phyloP scores from a whole-genome alignment of 2,329 filamentous ascomycete genomes.

The Penicillium occitanis region DNA sequence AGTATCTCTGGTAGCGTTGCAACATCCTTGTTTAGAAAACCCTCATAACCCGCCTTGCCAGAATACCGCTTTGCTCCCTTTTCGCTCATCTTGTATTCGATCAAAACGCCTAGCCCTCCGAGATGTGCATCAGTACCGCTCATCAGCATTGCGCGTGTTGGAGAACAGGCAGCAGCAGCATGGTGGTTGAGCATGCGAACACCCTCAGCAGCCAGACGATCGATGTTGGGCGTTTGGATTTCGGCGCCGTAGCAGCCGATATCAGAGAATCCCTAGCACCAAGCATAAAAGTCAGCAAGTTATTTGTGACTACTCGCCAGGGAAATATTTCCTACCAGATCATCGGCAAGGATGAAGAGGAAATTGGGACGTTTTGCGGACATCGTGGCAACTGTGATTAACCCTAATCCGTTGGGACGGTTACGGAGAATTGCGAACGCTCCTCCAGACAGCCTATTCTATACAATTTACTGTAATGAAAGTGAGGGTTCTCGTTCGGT shows the following conservation, averaged over 20 bases:
- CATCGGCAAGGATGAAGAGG: conserved; percentile 12
- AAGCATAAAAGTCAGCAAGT: neutral
- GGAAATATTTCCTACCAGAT: neutral
- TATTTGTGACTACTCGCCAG: neutral
- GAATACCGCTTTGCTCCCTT: neutral
- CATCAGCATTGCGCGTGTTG: conserved; percentile 35
- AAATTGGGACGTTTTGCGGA: neutral
- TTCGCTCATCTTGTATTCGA: conserved; percentile 1
- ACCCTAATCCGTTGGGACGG: neutral
- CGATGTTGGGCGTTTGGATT: conserved; percentile 11
- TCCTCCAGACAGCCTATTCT: neutral
- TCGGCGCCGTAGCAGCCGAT: conserved; percentile 8
- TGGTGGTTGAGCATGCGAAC: conserved; percentile 26
- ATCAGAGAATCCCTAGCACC: conserved; percentile 9
- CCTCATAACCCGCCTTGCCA: conserved; percentile 12
- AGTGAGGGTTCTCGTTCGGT: neutral
- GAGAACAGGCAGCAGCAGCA: conserved; percentile 34
- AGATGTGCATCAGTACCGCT: conserved; percentile 29
- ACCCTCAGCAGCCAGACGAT: conserved; percentile 16
- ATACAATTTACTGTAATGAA: neutral
- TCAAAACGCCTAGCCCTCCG: conserved; percentile 8
- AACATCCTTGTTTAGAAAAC: conserved; percentile 1
- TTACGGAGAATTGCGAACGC: neutral
- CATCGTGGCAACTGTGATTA: neutral
- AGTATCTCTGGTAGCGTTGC: neutral